A percentile compares a stretch with the other conserved stretches of the same genome.
Conservation (phyloP, 1,284 basidiomycete species). For the Sporisorium exsertum region DNA sequence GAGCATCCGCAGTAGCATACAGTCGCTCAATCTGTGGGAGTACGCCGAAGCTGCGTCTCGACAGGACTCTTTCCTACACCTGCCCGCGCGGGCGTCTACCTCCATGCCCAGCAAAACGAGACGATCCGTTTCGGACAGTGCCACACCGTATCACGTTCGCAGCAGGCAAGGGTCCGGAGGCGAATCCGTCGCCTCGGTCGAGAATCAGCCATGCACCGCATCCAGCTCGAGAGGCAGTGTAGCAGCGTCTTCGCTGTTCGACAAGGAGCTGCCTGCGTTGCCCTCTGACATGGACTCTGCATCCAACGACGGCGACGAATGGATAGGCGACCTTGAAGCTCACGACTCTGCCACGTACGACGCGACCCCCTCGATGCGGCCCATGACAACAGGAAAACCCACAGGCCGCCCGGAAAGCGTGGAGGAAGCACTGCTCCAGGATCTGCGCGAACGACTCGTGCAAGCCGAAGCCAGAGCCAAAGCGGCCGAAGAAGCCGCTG, state of each 20-base stretch:
- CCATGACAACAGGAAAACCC: not conserved
- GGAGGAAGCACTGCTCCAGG: slow-evolving; percentile 13
- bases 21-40: slow-evolving; percentile 12
- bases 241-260: slow-evolving; percentile 17
- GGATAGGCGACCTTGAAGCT: slow-evolving; percentile 3
- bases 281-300: not conserved
- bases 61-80: slow-evolving; percentile 9
- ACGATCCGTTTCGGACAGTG: not conserved
- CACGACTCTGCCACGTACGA: slow-evolving; percentile 3
- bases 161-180: slow-evolving; percentile 12
- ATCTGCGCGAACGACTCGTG: slow-evolving; percentile 22
- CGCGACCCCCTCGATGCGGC: not conserved
- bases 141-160: not conserved
- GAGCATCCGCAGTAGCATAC: slow-evolving; percentile 18
- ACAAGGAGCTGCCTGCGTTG: slow-evolving; percentile 27
- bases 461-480: slow-evolving; percentile 20
- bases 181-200: slow-evolving; percentile 7
- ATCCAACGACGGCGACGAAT: slow-evolving; percentile 2
- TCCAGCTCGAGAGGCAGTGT: slow-evolving; percentile 23
- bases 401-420: not conserved
- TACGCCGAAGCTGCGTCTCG: slow-evolving; percentile 9
- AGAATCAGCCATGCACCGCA: not conserved
- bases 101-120: not conserved
- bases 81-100: not conserved
- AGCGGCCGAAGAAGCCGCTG: slow-evolving; percentile 23